Conservation (phyloP, 352 stramenopile species). For the Phytophthora cryptogea region DNA sequence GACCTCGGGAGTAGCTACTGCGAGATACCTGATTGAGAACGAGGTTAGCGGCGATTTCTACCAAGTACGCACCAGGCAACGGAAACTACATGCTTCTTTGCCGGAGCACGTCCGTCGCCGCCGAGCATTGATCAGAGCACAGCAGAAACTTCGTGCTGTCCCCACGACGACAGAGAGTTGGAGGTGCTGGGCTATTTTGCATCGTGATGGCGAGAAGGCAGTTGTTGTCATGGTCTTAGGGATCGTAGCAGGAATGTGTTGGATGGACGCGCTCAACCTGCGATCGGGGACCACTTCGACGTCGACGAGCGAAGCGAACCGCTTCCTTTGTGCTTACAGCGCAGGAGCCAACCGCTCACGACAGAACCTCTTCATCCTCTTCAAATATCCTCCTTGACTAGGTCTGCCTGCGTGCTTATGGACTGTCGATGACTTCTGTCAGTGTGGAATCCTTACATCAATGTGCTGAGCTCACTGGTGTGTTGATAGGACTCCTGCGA, state of each 20-base stretch:
- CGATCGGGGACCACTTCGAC: conserved; percentile 15
- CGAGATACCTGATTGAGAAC: conserved; percentile 58
- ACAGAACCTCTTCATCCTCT: conserved; percentile 64
- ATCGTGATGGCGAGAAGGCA: conserved; percentile 46
- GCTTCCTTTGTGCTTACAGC: conserved; percentile 60
- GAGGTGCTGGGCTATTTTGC: conserved; percentile 19
- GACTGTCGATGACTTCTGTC: not conserved
- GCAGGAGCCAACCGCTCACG: conserved; percentile 54
- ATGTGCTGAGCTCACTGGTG: conserved; percentile 40
- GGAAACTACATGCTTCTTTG: conserved; percentile 1
- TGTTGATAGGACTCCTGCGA: conserved; percentile 55
- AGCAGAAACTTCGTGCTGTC: conserved; percentile 10
- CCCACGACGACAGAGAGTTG: conserved; percentile 9
- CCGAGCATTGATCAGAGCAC: conserved; percentile 15
- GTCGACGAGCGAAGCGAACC: conserved; percentile 9
- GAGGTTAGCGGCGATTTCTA: conserved; percentile 70
- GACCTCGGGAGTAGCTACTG: conserved; percentile 2
- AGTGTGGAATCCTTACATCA: conserved; percentile 37
- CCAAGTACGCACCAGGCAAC: conserved; percentile 33
- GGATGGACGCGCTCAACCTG: conserved; percentile 68
- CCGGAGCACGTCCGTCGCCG: conserved; percentile 6
- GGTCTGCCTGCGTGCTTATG: not conserved
- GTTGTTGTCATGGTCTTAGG: conserved; percentile 54
- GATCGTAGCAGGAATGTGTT: conserved; percentile 60
- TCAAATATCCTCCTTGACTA: conserved; percentile 73